Base-by-base conservation (phyloP, 108 stramenopile genomes). In the Pseudonitzschia delicatissima region DNA sequence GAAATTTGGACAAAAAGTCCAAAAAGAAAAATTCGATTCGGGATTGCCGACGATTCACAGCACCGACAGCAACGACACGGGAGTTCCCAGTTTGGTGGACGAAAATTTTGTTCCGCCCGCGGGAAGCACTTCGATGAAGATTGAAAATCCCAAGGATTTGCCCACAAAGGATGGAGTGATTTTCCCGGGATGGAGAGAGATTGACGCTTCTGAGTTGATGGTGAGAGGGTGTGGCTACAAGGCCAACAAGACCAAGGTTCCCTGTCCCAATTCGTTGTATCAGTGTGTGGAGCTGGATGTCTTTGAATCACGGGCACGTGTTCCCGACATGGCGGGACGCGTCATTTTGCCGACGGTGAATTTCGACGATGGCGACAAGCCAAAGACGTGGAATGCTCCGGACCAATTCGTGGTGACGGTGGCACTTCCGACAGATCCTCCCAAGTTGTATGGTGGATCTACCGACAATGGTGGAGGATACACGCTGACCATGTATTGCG, bases 381-480 rank as follows among this genome's bases (percentile, higher is more conserved):
- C 45, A 17, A 88, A 86, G 49, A 86, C 85, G 15, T 93, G 92
- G 92, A 79, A 83, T 62, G 66, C 82, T 50, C 89, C 92, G 23
- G 92, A 93, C 57, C 64, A 79, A 5, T 88, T 93, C 61, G 72
- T 88, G 3, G 71, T 88, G 5, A 82, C 76, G 9, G 60, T 93
- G 37, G 47, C 88, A 9, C 65, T 93, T 31, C 92, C 92, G 28
- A 93, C 87, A 0, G 89, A 93, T 67, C 83, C 87, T n/a, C 91
- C 92, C 4, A 83, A 74, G 47, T 66, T 90, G 47, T 81, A 75
- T 26, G 55, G 67, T 8, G 48, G 25, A 55, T 39, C 64, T 23
- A 40, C 68, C 1, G 77, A 82, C 26, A 82, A 93, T 74, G 92
- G 92, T 28, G 81, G 81, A 21, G 92, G 92, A 35, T 81, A 74